Evolutionary conservation across 371 early-diverging fungal species (phyloP), one percentile per base, ranked within the genome.

Genomic region (Mucor saturninus): DNA sequence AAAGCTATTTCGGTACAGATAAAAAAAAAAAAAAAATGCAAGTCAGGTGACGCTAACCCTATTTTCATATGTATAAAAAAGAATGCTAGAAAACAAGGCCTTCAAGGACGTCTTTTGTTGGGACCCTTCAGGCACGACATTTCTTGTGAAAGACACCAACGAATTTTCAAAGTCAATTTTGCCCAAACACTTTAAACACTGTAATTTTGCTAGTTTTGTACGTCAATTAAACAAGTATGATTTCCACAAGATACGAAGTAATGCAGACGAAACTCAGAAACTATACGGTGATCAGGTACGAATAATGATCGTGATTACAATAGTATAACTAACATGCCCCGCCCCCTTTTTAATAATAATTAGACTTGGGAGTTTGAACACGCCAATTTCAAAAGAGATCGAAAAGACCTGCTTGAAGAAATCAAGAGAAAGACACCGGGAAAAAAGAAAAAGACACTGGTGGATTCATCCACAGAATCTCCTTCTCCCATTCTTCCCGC

Each of bases 191-290:
- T 96, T 96, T 74, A 95, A 95, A 69, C 96, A 96, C 77, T 92
- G 89, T 73, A 96, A 98, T 72, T 91, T 96, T 76, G 90, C 94
- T 9, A 91, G 91, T 52, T 97, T 98, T 84, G 93, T 97, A 26
- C 87, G 98, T 21, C 98, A 98, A 71, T 83, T 98, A 5, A 98
- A 98, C 79, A 98, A 94, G 79, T 98, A 98, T 65, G 98, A 92
- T 65, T 97, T 98, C 71, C 93, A 95, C 80, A 95, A 95, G 76
- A 83, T 94, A 50, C 67, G 86, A 62, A 68, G 51, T 29, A 81
- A 75, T 43, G 73, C 81, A 5, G 87, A 88, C n/a, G 87, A 89
- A 45, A 72, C 75, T 38, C 77, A 73, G 11, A 72, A 74, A 56
- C 68, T 77, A 4, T 84, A 89, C 62, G 89, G 89, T 14, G 89